phyloP scores from a whole-genome alignment of 2,329 filamentous ascomycete species.

The Botrytis aclada region DNA sequence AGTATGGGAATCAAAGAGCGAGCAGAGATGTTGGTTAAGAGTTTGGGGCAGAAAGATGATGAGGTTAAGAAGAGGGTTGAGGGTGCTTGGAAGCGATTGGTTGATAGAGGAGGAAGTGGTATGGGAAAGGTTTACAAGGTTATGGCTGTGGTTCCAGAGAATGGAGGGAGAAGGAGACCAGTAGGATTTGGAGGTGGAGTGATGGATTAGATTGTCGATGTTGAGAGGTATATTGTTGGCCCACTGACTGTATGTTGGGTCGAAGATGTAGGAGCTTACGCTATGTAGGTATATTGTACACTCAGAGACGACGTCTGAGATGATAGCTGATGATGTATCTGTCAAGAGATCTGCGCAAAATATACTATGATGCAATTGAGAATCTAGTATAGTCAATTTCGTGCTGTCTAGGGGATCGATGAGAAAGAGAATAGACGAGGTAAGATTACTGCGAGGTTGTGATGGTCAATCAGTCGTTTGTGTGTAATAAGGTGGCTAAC shows the following conservation, averaged over 20 bases:
- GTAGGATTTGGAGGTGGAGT: slow-evolving; percentile 80
- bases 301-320: background rate
- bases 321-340: background rate
- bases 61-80: slow-evolving; percentile 61
- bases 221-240: slow-evolving; percentile 12
- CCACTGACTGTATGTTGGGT: background rate
- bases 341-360: background rate
- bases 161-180: slow-evolving; percentile 67
- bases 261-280: background rate
- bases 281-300: background rate
- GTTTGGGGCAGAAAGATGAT: slow-evolving; percentile 41
- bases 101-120: slow-evolving; percentile 77
- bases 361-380: background rate
- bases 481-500: background rate
- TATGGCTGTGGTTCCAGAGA: slow-evolving; percentile 84
- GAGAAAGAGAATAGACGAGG: background rate
- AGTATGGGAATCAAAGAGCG: slow-evolving; percentile 81
- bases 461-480: background rate
- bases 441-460: background rate
- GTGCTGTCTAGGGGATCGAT: background rate
- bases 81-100: slow-evolving; percentile 72
- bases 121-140: slow-evolving; percentile 97
- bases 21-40: slow-evolving; percentile 62
- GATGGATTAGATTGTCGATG: slow-evolving; percentile 39
- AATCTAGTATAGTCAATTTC: background rate